phyloP scores from a whole-genome alignment of 2,329 filamentous ascomycete species.

The Dothistroma pini region DNA sequence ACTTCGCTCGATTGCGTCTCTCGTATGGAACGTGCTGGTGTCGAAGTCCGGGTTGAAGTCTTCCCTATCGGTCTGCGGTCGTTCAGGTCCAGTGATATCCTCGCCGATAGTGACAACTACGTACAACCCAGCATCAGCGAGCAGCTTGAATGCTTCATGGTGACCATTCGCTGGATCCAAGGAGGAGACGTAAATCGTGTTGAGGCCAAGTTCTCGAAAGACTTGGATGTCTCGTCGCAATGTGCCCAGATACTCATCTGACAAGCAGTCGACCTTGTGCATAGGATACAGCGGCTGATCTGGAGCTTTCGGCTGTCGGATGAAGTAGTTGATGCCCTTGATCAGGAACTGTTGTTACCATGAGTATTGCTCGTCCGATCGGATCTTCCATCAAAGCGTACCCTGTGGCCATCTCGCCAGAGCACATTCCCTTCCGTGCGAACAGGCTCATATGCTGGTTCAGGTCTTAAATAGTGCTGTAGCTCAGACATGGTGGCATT shows the following conservation, averaged over 20 bases:
- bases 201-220: slow-evolving; percentile 21
- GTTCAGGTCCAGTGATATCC: slow-evolving; percentile 1
- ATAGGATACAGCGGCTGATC: neutral
- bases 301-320: slow-evolving; percentile 3
- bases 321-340: slow-evolving; percentile 25
- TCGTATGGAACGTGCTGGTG: slow-evolving; percentile 10
- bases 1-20: slow-evolving; percentile 5
- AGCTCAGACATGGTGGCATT: neutral
- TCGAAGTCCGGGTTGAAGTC: slow-evolving; percentile 6
- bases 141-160: slow-evolving; percentile 15
- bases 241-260: slow-evolving; percentile 15
- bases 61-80: neutral
- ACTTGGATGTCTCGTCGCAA: slow-evolving; percentile 19
- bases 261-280: slow-evolving; percentile 13
- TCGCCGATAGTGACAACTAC: slow-evolving; percentile 18
- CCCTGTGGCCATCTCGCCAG: slow-evolving; percentile 5
- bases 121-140: slow-evolving; percentile 22
- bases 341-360: slow-evolving; percentile 20
- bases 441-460: slow-evolving; percentile 4
- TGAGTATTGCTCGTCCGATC: neutral
- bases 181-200: slow-evolving; percentile 18
- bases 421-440: slow-evolving; percentile 1
- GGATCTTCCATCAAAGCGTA: neutral
- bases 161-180: slow-evolving; percentile 14
- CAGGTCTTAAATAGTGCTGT: neutral